Conservation (phyloP, 2,329 filamentous ascomycete genomes). For the Penicillium janthinellum region DNA sequence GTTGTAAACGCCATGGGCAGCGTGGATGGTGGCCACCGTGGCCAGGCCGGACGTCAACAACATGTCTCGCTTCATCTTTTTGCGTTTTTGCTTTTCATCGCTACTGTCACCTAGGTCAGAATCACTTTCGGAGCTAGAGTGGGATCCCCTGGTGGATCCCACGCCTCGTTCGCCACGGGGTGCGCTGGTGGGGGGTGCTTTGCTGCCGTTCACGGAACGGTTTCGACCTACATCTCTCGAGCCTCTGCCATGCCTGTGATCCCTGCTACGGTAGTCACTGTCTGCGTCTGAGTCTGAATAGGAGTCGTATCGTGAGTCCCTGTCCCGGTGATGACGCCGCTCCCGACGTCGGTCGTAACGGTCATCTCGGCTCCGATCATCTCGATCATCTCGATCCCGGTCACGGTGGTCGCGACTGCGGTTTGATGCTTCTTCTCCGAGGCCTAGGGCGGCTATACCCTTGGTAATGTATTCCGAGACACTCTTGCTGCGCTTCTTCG, state of each 20-base stretch:
- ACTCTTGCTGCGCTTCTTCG: slow-evolving; percentile 48
- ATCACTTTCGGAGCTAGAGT: slow-evolving; percentile 41
- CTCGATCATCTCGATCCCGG: not conserved
- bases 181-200: slow-evolving; percentile 28
- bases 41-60: slow-evolving; percentile 66
- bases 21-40: slow-evolving; percentile 69
- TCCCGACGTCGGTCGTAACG: slow-evolving; percentile 23
- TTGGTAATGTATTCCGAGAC: slow-evolving; percentile 49
- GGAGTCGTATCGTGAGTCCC: slow-evolving; percentile 36
- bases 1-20: slow-evolving; percentile 65
- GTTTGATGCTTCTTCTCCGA: slow-evolving; percentile 34
- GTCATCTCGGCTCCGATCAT: slow-evolving; percentile 24
- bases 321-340: slow-evolving; percentile 29
- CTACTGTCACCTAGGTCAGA: slow-evolving; percentile 59
- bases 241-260: slow-evolving; percentile 36
- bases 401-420: slow-evolving; percentile 29
- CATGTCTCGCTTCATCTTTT: slow-evolving; percentile 68
- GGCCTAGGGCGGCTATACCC: slow-evolving; percentile 48
- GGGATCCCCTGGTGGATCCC: slow-evolving; percentile 10
- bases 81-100: slow-evolving; percentile 64
- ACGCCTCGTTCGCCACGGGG: slow-evolving; percentile 18
- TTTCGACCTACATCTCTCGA: slow-evolving; percentile 50
- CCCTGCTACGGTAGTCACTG: slow-evolving; percentile 35
- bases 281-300: slow-evolving; percentile 47
- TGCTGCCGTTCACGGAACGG: slow-evolving; percentile 29